Conservation (phyloP, 169 alveolate species). For the Babesia divergens region DNA sequence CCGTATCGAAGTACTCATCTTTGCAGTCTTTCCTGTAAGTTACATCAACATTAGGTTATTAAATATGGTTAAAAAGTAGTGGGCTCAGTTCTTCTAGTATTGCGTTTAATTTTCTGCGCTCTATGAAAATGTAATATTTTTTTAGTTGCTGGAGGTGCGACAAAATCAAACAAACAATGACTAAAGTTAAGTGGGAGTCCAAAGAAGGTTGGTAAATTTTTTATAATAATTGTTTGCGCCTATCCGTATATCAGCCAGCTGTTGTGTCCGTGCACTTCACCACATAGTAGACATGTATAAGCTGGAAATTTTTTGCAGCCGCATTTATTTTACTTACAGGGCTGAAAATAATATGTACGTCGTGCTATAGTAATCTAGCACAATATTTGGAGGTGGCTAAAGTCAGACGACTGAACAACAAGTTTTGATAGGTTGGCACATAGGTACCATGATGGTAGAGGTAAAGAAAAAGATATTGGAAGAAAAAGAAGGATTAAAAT, state of each 20-base stretch:
- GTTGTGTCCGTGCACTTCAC: no score
- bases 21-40: conserved; percentile 70
- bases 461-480: no score
- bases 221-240: no score
- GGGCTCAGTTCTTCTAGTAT: neutral
- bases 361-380: conserved; percentile 60
- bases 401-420: conserved; percentile 45
- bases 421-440: conserved; percentile 7
- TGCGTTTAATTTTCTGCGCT: neutral
- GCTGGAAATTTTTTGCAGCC: no score
- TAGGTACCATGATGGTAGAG: neutral
- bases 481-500: no score
- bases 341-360: conserved; percentile 52
- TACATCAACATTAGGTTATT: neutral
- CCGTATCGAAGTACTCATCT: conserved; percentile 66
- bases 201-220: conserved; percentile 69
- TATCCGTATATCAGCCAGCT: no score
- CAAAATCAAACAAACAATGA: conserved; percentile 75
- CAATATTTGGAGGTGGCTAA: conserved; percentile 62
- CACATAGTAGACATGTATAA: no score
- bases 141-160: conserved; percentile 78
- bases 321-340: no score
- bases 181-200: conserved; percentile 75
- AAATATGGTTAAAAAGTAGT: neutral
- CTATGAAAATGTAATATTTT: neutral